phyloP scores from a whole-genome alignment of 805 yeast genomes.

The Monosporozyma solicola region DNA sequence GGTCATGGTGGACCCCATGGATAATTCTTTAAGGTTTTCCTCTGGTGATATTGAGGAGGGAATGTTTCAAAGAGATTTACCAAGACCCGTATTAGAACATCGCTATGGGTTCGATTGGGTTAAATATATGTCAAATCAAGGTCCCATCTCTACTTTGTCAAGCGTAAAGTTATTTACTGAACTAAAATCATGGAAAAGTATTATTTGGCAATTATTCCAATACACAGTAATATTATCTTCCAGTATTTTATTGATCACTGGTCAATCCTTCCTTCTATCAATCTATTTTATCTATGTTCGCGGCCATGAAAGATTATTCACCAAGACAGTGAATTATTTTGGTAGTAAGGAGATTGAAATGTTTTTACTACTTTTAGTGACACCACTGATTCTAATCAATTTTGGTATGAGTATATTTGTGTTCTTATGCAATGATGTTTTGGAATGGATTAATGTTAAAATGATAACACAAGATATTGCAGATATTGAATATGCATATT shows the following conservation, averaged over 20 bases:
- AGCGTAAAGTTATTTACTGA: background rate
- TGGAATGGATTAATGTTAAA: constrained; percentile 5
- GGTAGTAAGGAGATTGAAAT: constrained; percentile 26
- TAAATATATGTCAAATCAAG: constrained; percentile 1
- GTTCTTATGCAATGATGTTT: constrained; percentile 21
- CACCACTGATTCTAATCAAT: constrained; percentile 25
- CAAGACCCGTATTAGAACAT: constrained; percentile 4
- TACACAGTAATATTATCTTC: background rate
- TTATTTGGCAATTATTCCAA: constrained; percentile 2
- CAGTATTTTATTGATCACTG: constrained; percentile 15
- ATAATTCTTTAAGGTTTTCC: constrained; percentile 17
- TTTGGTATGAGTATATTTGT: constrained; percentile 13
- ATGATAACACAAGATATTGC: background rate
- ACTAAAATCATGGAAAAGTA: background rate
- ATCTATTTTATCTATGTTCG: constrained; percentile 36
- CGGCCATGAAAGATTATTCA: constrained; percentile 25
- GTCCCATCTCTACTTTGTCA: background rate
- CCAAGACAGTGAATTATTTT: constrained; percentile 27
- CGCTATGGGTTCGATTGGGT: constrained; percentile 10
- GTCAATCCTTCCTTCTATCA: constrained; percentile 30
- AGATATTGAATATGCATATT: constrained; percentile 1
- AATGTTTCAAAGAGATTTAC: background rate
- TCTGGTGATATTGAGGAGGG: constrained; percentile 8
- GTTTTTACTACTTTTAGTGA: constrained; percentile 25
- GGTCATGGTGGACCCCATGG: constrained; percentile 14